A percentile compares a stretch with the other conserved stretches of the same genome.
phyloP scores from a whole-genome alignment of 148 eudicot species.

The Cornus controversa region DNA sequence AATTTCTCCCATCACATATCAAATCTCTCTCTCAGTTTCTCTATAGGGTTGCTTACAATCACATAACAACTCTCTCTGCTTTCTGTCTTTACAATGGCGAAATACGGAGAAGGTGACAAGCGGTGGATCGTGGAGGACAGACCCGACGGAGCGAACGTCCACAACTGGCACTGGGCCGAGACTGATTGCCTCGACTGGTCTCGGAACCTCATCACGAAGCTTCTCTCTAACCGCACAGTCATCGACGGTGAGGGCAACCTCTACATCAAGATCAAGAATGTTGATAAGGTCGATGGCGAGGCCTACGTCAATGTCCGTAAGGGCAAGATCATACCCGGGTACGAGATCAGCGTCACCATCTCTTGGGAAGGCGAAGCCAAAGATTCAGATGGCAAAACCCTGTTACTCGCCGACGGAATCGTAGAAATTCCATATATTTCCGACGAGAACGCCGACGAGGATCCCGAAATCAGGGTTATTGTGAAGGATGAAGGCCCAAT shows the following conservation, averaged over 20 bases:
- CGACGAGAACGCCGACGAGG: constrained; percentile 84
- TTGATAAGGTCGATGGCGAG: constrained; percentile 68
- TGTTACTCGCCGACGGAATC: constrained; percentile 39
- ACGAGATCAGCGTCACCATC: constrained; percentile 56
- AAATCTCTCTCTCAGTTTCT: not conserved
- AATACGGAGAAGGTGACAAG: constrained; percentile 88
- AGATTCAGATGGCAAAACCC: constrained; percentile 34
- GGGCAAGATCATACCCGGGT: constrained; percentile 92
- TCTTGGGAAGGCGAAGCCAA: constrained; percentile 68
- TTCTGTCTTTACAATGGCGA: constrained; percentile 58
- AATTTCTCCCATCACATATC: not conserved
- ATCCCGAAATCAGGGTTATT: constrained; percentile 57
- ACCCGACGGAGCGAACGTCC: constrained; percentile 90
- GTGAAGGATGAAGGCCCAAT: constrained; percentile 58
- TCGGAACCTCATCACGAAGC: constrained; percentile 34
- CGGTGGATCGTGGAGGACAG: constrained; percentile 90
- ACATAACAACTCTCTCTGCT: not conserved
- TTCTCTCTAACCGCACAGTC: constrained; percentile 46
- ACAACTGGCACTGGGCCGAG: constrained; percentile 99
- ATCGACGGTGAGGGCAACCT: constrained; percentile 60
- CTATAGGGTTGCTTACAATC: not conserved
- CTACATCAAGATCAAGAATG: constrained; percentile 30
- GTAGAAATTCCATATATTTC: constrained; percentile 77
- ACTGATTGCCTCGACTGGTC: constrained; percentile 92
- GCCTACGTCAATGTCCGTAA: constrained; percentile 89